These are phyloP conservation scores for Psilocybe subaeruginosa DNA, from an alignment of 768 basidiomycete species.

Conservation along the genomic window DNA sequence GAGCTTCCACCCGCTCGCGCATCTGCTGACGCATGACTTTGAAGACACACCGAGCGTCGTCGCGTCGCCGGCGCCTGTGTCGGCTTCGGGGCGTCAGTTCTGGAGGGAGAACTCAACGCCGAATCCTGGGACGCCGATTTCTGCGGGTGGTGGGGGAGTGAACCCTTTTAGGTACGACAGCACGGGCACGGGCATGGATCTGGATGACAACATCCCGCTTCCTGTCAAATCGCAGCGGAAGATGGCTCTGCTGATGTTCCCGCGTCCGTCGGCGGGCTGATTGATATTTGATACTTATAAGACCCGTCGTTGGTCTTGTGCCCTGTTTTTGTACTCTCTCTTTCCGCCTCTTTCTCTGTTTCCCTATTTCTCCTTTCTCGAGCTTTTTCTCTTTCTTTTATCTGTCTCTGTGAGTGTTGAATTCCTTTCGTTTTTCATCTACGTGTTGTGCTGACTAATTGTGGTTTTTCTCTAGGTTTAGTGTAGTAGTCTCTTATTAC, in stretches of 20 bases:
- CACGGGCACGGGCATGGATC: conserved; percentile 6
- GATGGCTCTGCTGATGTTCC: conserved; percentile 16
- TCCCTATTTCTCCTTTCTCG: too few relatives aligned
- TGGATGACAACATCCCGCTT: conserved; percentile 20
- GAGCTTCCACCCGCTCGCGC: conserved; percentile 14
- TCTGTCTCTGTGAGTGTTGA: too few relatives aligned
- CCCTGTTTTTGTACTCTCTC: neutral
- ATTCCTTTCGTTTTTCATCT: too few relatives aligned
- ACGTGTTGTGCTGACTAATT: too few relatives aligned
- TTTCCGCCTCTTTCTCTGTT: neutral
- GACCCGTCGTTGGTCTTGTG: neutral
- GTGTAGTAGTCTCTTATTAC: too few relatives aligned
- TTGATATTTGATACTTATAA: neutral
- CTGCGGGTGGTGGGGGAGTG: neutral
- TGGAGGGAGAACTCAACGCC: conserved; percentile 14
- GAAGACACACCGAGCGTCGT: conserved; percentile 6
- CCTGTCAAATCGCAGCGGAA: conserved; percentile 26
- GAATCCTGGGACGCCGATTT: conserved; percentile 17
- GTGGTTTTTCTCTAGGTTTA: too few relatives aligned
- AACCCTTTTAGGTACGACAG: conserved; percentile 8
- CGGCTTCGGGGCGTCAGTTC: conserved; percentile 4
- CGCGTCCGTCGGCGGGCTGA: conserved; percentile 6
- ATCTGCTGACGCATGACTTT: conserved; percentile 14
- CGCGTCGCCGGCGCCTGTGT: neutral
- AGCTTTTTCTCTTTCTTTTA: neutral